Percentiles rank a stretch among this genome's conserved stretches.
These are phyloP conservation scores for Centaurea solstitialis DNA, from an alignment of 129 eudicot genomes.

Conservation along the genomic window DNA sequence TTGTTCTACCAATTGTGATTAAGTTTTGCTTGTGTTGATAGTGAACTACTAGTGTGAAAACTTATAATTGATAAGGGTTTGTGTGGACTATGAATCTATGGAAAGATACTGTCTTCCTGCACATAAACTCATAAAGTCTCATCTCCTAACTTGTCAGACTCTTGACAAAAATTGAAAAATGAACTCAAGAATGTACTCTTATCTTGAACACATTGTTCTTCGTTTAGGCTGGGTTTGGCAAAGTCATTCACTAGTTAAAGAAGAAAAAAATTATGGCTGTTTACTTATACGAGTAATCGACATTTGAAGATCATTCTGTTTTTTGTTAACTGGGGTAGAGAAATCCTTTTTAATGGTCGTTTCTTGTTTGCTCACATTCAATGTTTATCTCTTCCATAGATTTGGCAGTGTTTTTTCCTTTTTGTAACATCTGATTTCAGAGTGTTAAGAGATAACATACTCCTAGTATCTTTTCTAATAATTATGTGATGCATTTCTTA, in stretches of 20 bases:
- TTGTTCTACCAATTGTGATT: not conserved
- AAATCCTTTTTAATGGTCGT: not conserved
- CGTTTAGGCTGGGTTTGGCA: not conserved
- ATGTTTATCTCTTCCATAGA: not conserved
- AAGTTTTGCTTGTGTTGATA: not conserved
- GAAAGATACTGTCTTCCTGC: no score
- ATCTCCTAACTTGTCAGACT: not conserved
- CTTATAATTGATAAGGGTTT: not conserved
- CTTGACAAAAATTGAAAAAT: not conserved
- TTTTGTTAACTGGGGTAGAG: conserved; percentile 1
- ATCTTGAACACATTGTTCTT: not conserved
- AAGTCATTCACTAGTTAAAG: no score
- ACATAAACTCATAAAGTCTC: not conserved
- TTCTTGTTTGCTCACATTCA: not conserved
- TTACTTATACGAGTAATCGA: not conserved
- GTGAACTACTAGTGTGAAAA: not conserved
- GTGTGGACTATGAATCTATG: no score
- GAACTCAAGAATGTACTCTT: not conserved
- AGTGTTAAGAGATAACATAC: not conserved
- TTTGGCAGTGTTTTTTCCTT: not conserved
- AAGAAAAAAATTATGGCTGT: no score
- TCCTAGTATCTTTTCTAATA: not conserved
- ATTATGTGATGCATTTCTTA: not conserved
- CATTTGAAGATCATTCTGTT: not conserved
- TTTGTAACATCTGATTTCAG: not conserved